Percentiles rank a stretch among this genome's conserved stretches.
These are phyloP conservation scores for Grosmannia penicillata DNA, from an alignment of 2,329 filamentous ascomycete species.

Conservation along the genomic window DNA sequence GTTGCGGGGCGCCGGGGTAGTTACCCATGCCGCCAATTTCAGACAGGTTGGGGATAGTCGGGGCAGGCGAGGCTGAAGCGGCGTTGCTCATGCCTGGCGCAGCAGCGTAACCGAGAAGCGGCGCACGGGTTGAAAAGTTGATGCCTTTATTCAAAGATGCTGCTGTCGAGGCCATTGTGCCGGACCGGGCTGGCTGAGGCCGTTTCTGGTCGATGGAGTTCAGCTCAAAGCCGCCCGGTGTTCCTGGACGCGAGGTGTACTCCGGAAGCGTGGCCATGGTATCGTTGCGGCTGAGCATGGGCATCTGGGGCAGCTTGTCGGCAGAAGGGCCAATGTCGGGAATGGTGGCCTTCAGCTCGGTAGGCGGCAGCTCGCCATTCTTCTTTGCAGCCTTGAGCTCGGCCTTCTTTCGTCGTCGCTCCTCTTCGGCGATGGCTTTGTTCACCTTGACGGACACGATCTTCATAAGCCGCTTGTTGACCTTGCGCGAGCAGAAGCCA, in stretches of 20 bases:
- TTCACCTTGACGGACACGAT: slow-evolving; percentile 82
- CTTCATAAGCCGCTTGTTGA: slow-evolving; percentile 68
- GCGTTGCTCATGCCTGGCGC: slow-evolving; percentile 13
- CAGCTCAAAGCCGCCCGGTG: slow-evolving; percentile 36
- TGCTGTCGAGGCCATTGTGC: slow-evolving; percentile 12
- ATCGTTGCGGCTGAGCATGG: slow-evolving; percentile 42
- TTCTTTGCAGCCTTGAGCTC: slow-evolving; percentile 36
- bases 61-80: slow-evolving; percentile 15
- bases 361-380: slow-evolving; percentile 33
- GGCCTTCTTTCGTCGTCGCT: slow-evolving; percentile 39
- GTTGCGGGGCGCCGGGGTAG: slow-evolving; percentile 5
- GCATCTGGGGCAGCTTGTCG: slow-evolving; percentile 41
- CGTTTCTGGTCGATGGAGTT: slow-evolving; percentile 36
- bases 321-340: slow-evolving; percentile 35
- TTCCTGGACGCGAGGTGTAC: slow-evolving; percentile 46
- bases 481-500: slow-evolving; percentile 81
- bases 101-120: slow-evolving; percentile 17
- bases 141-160: slow-evolving; percentile 10
- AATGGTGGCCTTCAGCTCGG: slow-evolving; percentile 50
- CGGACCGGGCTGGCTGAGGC: slow-evolving; percentile 23
- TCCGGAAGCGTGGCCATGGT: slow-evolving; percentile 46
- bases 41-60: slow-evolving; percentile 8
- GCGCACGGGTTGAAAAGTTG: slow-evolving; percentile 15
- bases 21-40: slow-evolving; percentile 1
- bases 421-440: slow-evolving; percentile 71